These are phyloP conservation scores for Senecio squalidus DNA, from an alignment of 140 eudicot species.

Conservation along the genomic window DNA sequence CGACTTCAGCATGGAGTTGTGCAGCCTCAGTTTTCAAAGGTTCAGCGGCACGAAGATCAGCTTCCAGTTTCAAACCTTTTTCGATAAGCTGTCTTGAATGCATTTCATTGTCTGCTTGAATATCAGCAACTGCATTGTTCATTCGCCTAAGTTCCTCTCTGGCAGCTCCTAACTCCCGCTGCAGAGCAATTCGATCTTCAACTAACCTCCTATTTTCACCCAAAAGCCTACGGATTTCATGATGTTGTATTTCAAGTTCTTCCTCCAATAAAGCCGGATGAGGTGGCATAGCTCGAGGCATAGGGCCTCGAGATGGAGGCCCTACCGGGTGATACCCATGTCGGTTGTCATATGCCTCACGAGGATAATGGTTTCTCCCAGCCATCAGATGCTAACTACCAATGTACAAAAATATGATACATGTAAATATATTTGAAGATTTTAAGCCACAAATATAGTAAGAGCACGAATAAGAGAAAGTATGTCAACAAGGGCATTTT, in stretches of 20 bases:
- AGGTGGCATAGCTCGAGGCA: slow-evolving; percentile 53
- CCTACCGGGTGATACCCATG: slow-evolving; percentile 57
- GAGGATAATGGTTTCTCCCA: slow-evolving; percentile 67
- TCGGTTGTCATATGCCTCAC: slow-evolving; percentile 60
- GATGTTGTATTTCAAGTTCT: slow-evolving; percentile 85
- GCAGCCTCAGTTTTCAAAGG: slow-evolving; percentile 64
- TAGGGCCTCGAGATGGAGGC: slow-evolving; percentile 49
- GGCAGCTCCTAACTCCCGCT: slow-evolving; percentile 66
- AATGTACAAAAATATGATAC: slow-evolving; percentile 1
- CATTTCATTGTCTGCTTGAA: slow-evolving; percentile 70
- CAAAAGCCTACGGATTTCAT: slow-evolving; percentile 75
- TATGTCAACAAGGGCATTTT: background rate
- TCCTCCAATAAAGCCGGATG: slow-evolving; percentile 89
- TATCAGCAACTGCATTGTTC: slow-evolving; percentile 60
- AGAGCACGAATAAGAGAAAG: background rate
- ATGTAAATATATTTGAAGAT: background rate
- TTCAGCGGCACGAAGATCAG: slow-evolving; percentile 84
- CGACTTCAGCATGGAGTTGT: slow-evolving; percentile 61
- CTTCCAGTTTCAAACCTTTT: slow-evolving; percentile 75
- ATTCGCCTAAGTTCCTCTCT: slow-evolving; percentile 71
- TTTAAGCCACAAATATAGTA: background rate
- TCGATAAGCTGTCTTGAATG: slow-evolving; percentile 78
- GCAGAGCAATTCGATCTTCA: slow-evolving; percentile 72
- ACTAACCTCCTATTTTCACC: slow-evolving; percentile 79
- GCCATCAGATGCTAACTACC: slow-evolving; percentile 43